Conservation (phyloP, 164 flowering plant genomes). For the Amborella trichopoda region DNA sequence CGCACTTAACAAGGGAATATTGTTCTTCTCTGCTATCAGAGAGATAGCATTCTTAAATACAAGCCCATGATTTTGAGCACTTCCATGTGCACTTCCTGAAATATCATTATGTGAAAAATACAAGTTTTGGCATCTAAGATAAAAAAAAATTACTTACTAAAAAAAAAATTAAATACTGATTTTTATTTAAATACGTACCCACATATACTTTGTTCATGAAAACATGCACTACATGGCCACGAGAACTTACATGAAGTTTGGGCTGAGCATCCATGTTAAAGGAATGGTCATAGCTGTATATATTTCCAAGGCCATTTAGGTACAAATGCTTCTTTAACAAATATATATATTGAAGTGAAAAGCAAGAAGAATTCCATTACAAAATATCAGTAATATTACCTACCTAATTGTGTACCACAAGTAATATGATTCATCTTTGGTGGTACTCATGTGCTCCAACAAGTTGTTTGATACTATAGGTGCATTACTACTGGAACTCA, state of each 20-base stretch:
- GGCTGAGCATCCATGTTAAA: constrained; percentile 13
- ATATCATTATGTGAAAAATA: neutral
- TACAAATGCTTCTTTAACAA: too few relatives aligned
- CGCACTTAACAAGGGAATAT: constrained; percentile 59
- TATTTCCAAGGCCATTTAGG: too few relatives aligned
- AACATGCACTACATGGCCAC: constrained; percentile 54
- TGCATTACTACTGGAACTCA: too few relatives aligned
- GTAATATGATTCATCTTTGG: constrained; percentile 43
- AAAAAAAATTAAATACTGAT: too few relatives aligned
- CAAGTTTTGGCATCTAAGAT: too few relatives aligned
- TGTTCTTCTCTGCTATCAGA: constrained; percentile 37
- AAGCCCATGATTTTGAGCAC: constrained; percentile 12
- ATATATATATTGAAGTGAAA: too few relatives aligned
- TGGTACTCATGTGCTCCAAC: constrained; percentile 35
- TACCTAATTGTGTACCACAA: constrained; percentile 85
- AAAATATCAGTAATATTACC: too few relatives aligned
- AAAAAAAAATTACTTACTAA: too few relatives aligned
- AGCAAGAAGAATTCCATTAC: too few relatives aligned
- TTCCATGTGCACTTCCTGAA: constrained; percentile 63
- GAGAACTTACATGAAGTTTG: constrained; percentile 28
- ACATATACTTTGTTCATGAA: constrained; percentile 42
- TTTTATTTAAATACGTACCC: constrained; percentile 37
- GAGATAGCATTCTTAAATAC: constrained; percentile 19
- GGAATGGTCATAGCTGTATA: too few relatives aligned
- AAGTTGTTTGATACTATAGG: constrained; percentile 11